phyloP scores from a whole-genome alignment of 495 filamentous ascomycete genomes.

The Thozetella sp. region DNA sequence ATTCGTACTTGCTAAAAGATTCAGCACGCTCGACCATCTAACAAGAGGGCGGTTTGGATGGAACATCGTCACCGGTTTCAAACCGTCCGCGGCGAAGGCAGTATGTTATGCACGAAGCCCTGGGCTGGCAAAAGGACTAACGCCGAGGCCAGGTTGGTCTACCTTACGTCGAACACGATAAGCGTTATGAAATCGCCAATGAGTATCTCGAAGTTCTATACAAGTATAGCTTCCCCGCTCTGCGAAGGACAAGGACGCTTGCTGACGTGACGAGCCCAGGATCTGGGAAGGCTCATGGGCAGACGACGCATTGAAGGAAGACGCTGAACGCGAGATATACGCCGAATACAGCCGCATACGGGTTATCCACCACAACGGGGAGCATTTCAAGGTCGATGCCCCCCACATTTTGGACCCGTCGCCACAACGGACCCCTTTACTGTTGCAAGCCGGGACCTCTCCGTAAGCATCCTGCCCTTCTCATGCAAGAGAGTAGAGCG shows the following conservation, averaged over 20 bases:
- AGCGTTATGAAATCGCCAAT: conserved; percentile 58
- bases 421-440: conserved; percentile 55
- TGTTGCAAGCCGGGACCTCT: conserved; percentile 60
- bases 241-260: not conserved
- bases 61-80: conserved; percentile 56
- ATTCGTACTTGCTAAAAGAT: conserved; percentile 47
- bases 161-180: conserved; percentile 45
- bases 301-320: conserved; percentile 41
- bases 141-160: conserved; percentile 3
- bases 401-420: conserved; percentile 50
- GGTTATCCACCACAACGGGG: conserved; percentile 53
- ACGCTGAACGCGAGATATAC: conserved; percentile 43
- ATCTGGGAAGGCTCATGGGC: conserved; percentile 56
- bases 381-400: conserved; percentile 43
- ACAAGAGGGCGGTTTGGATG: conserved; percentile 53
- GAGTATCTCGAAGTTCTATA: conserved; percentile 63
- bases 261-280: not conserved
- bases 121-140: not conserved
- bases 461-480: not conserved
- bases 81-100: conserved; percentile 47
- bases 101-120: conserved; percentile 42
- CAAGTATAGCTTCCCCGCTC: conserved; percentile 26
- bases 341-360: conserved; percentile 48
- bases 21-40: conserved; percentile 55
- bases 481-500: not conserved